Percentiles rank a stretch among this genome's conserved stretches.
Conservation (phyloP, 108 stramenopile species). For the Nitzschia sp. region DNA sequence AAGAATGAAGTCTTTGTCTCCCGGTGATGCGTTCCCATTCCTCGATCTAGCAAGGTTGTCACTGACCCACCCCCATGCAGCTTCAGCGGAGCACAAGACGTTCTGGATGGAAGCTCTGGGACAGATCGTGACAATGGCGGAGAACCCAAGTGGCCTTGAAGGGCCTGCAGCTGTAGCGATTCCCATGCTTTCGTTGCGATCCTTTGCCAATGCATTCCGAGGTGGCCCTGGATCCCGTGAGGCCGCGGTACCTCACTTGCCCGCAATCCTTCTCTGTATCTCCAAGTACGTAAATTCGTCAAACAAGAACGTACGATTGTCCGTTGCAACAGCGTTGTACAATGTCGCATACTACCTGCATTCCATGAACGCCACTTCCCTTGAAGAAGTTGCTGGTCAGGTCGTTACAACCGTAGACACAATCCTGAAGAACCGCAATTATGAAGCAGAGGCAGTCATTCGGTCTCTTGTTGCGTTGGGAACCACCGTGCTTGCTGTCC, state of each 20-base stretch:
- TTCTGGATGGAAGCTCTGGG: conserved; percentile 54
- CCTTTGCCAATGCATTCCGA: conserved; percentile 73
- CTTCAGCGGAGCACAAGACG: conserved; percentile 28
- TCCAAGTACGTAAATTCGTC: conserved; percentile 43
- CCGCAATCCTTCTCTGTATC: conserved; percentile 53
- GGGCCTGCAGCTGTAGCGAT: conserved; percentile 73
- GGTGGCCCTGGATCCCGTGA: conserved; percentile 68
- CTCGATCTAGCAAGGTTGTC: conserved; percentile 78
- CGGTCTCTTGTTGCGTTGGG: conserved; percentile 72
- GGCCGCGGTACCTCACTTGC: conserved; percentile 42
- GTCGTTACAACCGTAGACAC: conserved; percentile 43
- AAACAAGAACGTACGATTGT: conserved; percentile 82
- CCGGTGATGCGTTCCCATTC: conserved; percentile 62
- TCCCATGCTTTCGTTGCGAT: conserved; percentile 78
- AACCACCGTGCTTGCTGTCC: conserved; percentile 52
- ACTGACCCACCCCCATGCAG: conserved; percentile 73
- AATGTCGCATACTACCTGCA: conserved; percentile 67
- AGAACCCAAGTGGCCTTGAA: conserved; percentile 25
- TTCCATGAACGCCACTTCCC: conserved; percentile 2
- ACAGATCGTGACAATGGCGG: conserved; percentile 23
- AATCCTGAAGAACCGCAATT: conserved; percentile 52
- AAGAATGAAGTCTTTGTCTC: conserved; percentile 55
- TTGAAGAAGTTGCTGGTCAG: conserved; percentile 28
- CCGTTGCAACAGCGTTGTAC: conserved; percentile 72
- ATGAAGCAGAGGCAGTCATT: conserved; percentile 66